Evolutionary conservation across 352 stramenopile genomes (phyloP), one percentile per base, ranked within the genome.

Genomic region (Pythium phragmitis): DNA sequence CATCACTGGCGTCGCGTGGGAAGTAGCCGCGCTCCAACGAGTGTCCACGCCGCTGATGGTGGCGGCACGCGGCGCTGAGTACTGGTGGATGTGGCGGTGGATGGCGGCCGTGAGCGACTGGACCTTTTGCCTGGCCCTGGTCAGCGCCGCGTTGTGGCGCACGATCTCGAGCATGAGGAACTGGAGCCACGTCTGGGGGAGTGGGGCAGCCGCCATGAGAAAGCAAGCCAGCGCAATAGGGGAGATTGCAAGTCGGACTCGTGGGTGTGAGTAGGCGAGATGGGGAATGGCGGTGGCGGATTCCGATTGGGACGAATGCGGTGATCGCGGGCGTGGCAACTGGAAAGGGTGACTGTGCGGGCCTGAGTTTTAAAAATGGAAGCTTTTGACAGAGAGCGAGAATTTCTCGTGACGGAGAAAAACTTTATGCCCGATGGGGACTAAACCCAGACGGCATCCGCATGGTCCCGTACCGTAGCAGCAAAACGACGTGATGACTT

Each of bases 161-260:
- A 55, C 48, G 48, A 55, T 55, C 28, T 55, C 48, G 28, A 55
- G 28, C 48, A 55, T 55, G 28, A 55, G 48, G 13, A 39, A 55
- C 30, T 55, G 48, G 28, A 55, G 28, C 48, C 48, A 55, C 28
- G 48, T 42, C 30, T 55, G 48, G 26, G 39, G 16, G 13, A 42
- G 37, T 16, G 37, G 2, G 14, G 37, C 37, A 1, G 26, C 26
- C 3, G 37, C 14, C 37, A 42, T 42, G 37, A 42, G 37, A 12
- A 16, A 42, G 14, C 2, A 42, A 42, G 37, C 11, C 11, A 42
- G 37, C 9, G 14, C 37, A 9, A 42, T 30, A 3, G 34, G 34
- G 34, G 34, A 6, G 34, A 6, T 4, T 42, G 14, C 9, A 42
- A 42, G 14, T 42, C 39, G 39, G 39, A 39, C 34, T 21, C 13